Conservation (phyloP, 768 basidiomycete species). For the Lactarius deliciosus region DNA sequence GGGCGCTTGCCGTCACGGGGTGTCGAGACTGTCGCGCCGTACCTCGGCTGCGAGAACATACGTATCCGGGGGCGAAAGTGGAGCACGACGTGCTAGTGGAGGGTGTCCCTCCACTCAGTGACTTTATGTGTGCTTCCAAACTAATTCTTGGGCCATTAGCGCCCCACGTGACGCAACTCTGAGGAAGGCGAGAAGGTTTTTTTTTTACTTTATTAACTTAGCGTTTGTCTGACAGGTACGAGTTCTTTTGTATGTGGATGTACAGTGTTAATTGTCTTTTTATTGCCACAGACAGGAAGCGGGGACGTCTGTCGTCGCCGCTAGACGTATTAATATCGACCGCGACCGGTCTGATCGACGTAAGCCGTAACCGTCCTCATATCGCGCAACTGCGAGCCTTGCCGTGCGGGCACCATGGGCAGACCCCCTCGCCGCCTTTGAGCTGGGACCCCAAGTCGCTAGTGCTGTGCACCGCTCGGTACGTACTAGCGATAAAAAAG, state of each 20-base stretch:
- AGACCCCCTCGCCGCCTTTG: not conserved
- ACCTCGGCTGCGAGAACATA: slow-evolving; percentile 7
- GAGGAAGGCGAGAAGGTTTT: not conserved
- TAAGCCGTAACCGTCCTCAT: not conserved
- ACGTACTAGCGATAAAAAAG: not conserved
- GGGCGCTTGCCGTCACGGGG: slow-evolving; percentile 6
- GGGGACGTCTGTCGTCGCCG: not conserved
- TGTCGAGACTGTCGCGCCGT: slow-evolving; percentile 18
- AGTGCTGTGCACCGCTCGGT: not conserved
- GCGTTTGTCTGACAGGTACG: too few species aligned
- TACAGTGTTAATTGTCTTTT: not conserved
- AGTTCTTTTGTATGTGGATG: too few species aligned
- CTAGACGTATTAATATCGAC: not conserved
- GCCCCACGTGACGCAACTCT: not conserved
- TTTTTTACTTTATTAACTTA: not conserved
- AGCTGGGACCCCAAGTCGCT: too few species aligned
- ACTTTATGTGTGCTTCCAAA: not conserved
- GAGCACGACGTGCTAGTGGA: slow-evolving; percentile 2
- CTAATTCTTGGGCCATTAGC: not conserved
- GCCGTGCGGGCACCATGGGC: too few species aligned
- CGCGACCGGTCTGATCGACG: not conserved
- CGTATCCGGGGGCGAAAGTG: slow-evolving; percentile 17
- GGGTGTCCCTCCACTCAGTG: not conserved
- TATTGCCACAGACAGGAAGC: not conserved
- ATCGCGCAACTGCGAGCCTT: not conserved